A percentile compares a stretch with the other conserved stretches of the same genome.
Evolutionary conservation across 768 basidiomycete genomes (phyloP).

Genomic region (Coprinopsis marcescibilis): DNA sequence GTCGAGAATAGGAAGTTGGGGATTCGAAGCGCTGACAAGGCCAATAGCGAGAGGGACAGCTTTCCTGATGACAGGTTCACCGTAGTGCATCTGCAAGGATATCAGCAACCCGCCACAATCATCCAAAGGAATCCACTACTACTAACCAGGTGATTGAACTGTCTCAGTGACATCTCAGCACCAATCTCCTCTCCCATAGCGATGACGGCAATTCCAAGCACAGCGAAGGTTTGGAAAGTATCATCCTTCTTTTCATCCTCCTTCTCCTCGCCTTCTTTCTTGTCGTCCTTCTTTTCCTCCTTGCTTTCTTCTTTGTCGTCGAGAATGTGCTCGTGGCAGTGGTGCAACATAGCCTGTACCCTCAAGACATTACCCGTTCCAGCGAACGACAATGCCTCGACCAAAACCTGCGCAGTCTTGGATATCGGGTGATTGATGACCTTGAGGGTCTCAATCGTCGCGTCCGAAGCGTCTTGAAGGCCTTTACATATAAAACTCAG

Average conservation of each 20-base stretch:
- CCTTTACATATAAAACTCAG: conserved; percentile 42
- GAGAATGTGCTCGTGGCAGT: conserved; percentile 89
- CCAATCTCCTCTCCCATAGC: conserved; percentile 99
- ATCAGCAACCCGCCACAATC: neutral
- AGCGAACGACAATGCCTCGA: conserved; percentile 91
- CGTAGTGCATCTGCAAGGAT: conserved; percentile 87
- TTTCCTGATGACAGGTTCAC: conserved; percentile 88
- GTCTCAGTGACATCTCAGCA: conserved; percentile 94
- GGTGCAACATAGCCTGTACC: conserved; percentile 86
- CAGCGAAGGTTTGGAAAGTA: conserved; percentile 87
- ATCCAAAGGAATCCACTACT: neutral
- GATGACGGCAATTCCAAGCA: conserved; percentile 88
- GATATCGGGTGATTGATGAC: conserved; percentile 91
- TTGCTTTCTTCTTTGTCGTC: conserved; percentile 46
- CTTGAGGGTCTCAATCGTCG: conserved; percentile 88
- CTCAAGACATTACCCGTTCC: conserved; percentile 94
- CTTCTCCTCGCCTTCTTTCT: conserved; percentile 36
- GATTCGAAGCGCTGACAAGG: conserved; percentile 92
- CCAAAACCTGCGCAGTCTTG: conserved; percentile 84
- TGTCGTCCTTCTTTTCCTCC: conserved; percentile 42
- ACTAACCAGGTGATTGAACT: conserved; percentile 93
- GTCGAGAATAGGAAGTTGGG: conserved; percentile 89
- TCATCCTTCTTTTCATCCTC: conserved; percentile 67
- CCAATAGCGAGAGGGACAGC: conserved; percentile 92
- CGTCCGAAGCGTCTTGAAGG: conserved; percentile 88